phyloP scores from a whole-genome alignment of 495 filamentous ascomycete species.

The Podospora tetraspora region DNA sequence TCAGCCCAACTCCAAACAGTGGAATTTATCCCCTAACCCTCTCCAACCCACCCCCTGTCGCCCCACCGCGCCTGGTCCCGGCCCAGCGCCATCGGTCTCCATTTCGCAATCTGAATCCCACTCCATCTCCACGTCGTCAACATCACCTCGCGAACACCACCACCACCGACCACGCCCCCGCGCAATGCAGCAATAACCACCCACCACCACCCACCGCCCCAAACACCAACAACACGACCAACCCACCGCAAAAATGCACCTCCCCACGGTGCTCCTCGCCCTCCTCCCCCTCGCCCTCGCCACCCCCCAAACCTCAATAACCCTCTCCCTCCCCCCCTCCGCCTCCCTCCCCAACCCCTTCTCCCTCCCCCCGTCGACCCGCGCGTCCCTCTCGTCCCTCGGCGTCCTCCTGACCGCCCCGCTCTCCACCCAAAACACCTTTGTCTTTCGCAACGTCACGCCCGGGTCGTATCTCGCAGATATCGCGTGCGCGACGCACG shows the following conservation, averaged over 20 bases:
- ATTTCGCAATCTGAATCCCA: background rate
- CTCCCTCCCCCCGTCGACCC: constrained; percentile 60
- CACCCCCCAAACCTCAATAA: constrained; percentile 18
- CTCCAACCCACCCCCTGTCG: background rate
- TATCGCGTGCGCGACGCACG: constrained; percentile 64
- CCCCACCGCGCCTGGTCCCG: background rate
- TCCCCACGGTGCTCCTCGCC: constrained; percentile 10
- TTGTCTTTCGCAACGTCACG: constrained; percentile 65
- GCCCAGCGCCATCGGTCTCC: background rate
- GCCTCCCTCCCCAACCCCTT: constrained; percentile 48
- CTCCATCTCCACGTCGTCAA: background rate
- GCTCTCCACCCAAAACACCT: constrained; percentile 58
- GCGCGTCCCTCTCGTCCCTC: constrained; percentile 62
- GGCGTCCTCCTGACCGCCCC: constrained; percentile 48
- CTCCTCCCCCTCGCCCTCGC: constrained; percentile 11
- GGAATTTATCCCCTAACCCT: background rate
- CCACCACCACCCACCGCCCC: background rate
- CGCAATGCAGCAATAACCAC: background rate
- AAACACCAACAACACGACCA: background rate
- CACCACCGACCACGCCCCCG: background rate
- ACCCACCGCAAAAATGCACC: constrained; percentile 11
- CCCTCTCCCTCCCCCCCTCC: constrained; percentile 45
- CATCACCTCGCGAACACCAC: background rate
- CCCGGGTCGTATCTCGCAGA: constrained; percentile 73
- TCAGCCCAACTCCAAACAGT: background rate